Base-by-base conservation (phyloP, 768 basidiomycete species). In the Kwoniella botswanensis region DNA sequence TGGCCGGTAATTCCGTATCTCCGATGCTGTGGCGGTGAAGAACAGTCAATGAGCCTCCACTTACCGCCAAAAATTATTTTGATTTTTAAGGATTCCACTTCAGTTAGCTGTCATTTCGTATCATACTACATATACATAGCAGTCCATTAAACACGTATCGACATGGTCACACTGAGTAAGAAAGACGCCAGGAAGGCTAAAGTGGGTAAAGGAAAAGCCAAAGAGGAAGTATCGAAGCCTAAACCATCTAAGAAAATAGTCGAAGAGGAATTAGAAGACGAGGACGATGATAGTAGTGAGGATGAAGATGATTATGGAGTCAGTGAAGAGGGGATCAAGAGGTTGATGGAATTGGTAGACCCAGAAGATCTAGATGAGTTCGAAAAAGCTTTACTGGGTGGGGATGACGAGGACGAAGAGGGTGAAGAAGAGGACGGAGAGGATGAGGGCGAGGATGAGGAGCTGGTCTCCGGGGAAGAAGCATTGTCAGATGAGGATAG, bases 301-400 rank as follows among this genome's bases (percentile, higher is more conserved):
- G 78, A 74, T 18, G 84, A 80, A 26, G 84, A 84, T 52, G 82
- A 79, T 44, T 76, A 80, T 68, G 80, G 77, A 0, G 76, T 79
- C 42, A 79, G 76, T 52, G 76, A 79, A 56, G 72, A 75, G 60
- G 77, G 77, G 0, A 77, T 79, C 74, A 65, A 74, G 73, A 68
- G 73, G 63, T 76, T 73, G 74, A 79, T 79, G 79, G 68, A 52
- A 78, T 71, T 82, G 58, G 78, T 80, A 52, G 70, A 74, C 21
- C 74, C 75, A 67, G 90, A 90, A 22, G 88, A 91, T 71, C 79
- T 91, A 68, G 88, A 90, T 76, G 90, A 91, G 24, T 88, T 88
- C 76, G 90, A 88, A 60, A 85, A 86, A 67, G 88, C 87, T 35
- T 87, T 90, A 76, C 83, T 91, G 55, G 84, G 64, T 57, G 63